A percentile compares a stretch with the other conserved stretches of the same genome.
Evolutionary conservation across 192 early-diverging fungal species (phyloP).

Genomic region (Globomyces pollinis-pini): DNA sequence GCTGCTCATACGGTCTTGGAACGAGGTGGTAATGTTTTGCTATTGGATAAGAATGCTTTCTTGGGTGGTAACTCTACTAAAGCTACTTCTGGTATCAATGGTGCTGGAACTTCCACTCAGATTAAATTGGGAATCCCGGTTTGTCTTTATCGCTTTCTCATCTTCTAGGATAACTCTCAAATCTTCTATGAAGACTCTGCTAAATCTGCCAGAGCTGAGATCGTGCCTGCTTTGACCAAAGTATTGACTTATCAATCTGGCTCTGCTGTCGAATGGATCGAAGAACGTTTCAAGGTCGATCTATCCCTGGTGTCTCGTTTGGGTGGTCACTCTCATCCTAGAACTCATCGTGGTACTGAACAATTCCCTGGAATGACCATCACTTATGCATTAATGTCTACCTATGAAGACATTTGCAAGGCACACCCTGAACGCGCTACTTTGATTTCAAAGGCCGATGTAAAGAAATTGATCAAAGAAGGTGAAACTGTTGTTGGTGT

Average conservation of each 20-base stretch:
- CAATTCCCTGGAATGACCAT: conserved; percentile 83
- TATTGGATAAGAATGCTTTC: conserved; percentile 84
- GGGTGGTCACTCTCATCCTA: conserved; percentile 85
- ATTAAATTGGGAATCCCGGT: conserved; percentile 49
- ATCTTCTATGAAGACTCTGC: conserved; percentile 84
- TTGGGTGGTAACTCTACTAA: conserved; percentile 94
- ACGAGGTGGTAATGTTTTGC: conserved; percentile 73
- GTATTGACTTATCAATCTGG: conserved; percentile 81
- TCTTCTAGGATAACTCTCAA: conserved; percentile 68
- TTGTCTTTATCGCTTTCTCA: conserved; percentile 14
- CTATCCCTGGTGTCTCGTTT: conserved; percentile 81
- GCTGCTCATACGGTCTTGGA: conserved; percentile 82
- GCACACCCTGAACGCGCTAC: conserved; percentile 61
- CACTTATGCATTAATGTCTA: conserved; percentile 82
- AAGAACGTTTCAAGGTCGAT: conserved; percentile 81
- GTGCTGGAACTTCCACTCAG: conserved; percentile 83
- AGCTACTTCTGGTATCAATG: conserved; percentile 97
- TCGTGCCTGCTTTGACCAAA: conserved; percentile 70
- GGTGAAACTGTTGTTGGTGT: conserved; percentile 70
- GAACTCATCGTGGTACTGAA: conserved; percentile 82
- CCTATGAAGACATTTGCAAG: conserved; percentile 61
- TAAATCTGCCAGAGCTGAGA: conserved; percentile 74
- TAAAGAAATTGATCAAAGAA: conserved; percentile 62
- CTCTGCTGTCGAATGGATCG: conserved; percentile 88
- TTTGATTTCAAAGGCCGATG: conserved; percentile 78